Conservation (phyloP, 345 rosid genomes). For the Salix brachista region DNA sequence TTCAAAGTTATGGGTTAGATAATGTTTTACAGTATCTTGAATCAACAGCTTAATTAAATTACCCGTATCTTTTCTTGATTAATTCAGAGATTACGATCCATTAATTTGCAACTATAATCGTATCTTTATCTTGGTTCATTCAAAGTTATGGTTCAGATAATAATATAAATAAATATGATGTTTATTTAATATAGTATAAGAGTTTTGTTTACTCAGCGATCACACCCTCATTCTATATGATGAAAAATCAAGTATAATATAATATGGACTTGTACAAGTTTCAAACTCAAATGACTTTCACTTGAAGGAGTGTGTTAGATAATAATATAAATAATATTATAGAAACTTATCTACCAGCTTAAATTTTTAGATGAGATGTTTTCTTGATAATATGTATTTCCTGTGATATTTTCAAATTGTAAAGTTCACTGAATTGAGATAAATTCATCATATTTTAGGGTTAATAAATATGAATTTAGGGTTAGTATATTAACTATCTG, state of each 20-base stretch:
- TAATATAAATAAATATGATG: too few relatives aligned
- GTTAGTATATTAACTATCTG: background rate
- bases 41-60: background rate
- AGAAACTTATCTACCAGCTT: accelerated
- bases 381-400: background rate
- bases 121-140: conserved; percentile 35
- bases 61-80: background rate
- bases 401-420: background rate
- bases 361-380: too few relatives aligned
- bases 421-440: conserved; percentile 17
- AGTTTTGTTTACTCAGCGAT: accelerated
- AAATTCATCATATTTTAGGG: background rate
- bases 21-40: too few relatives aligned
- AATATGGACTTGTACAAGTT: too few relatives aligned
- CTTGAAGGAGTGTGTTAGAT: too few relatives aligned
- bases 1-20: conserved; percentile 7
- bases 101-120: background rate
- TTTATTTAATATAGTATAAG: too few relatives aligned
- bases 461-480: background rate
- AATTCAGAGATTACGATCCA: background rate
- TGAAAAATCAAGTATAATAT: too few relatives aligned
- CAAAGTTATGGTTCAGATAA: background rate
- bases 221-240: too few relatives aligned
- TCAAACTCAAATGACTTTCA: too few relatives aligned
- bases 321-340: too few relatives aligned